Base-by-base conservation (phyloP, 768 basidiomycete genomes). In the Lactifluus pinguis region DNA sequence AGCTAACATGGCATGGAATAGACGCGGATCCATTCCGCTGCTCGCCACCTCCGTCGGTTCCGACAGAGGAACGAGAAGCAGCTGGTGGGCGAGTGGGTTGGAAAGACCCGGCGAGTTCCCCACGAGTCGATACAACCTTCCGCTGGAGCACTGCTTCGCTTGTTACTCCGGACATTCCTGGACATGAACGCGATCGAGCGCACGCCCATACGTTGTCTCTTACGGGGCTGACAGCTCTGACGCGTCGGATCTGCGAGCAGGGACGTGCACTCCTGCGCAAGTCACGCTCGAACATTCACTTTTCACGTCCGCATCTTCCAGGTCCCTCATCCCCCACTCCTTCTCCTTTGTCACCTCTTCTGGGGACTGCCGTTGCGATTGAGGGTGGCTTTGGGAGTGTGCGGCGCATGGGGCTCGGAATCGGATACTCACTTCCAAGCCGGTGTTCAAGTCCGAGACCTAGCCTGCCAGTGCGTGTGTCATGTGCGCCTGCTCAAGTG, bases 131-230 rank as follows among this genome's bases (percentile, higher is more conserved):
- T 19, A 41, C 47, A 41, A 61, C 63, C 17, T 66, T 66, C 57
- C 63, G 65, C 38, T 66, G 65, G 65, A 66, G 65, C 47, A 61
- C 41, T 25, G 59, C 53, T 8, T 63, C 62, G 1, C 49, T 62
- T 34, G 17, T 10, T 21, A 14, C 30, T 3, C 30, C 34, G 17
- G 30, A 30, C 17, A 3, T 5, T 30, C 21, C 32, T n/a, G 54
- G 25, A 52, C 4, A 47, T 14, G 29, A 14, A 19, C 14, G 55
- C 3, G 30, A 36, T 15, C 34, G 36, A 4, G 49, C 42, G 4
- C 55, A 53, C 10, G 45, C 47, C 6, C 29, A 42, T 13, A 7
- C 17, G 19, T 34, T 30, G 39, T 41, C 56, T 6, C 47, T 51
- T 42, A 42, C 42, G 9, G 36, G 42, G 42, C 49, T 63, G 5